Base-by-base conservation (phyloP, 495 filamentous ascomycete genomes). In the Neurospora pannonica region DNA sequence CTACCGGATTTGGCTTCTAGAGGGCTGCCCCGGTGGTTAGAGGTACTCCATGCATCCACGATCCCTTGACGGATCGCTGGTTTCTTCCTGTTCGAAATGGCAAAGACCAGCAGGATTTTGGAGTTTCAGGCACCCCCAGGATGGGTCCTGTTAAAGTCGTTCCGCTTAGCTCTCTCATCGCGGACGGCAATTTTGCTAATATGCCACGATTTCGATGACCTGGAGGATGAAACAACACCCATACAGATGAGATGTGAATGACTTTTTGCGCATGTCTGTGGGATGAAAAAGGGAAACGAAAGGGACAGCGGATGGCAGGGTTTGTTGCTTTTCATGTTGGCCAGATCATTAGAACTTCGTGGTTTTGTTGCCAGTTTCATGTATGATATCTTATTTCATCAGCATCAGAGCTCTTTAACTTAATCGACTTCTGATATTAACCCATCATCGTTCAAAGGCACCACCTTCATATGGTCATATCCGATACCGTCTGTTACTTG, bases 1-100 rank as follows among this genome's bases (percentile, higher is more conserved):
- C 90, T 70, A 97, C 94, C 69, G 93, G 93, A 71, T 94, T 75
- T 75, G 84, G 84, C 76, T 87, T 82, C 77, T 87, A 85, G 79
- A 78, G 21, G 76, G 72, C 78, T 75, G 70, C 74, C 48, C 71
- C 74, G 75, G 77, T 79, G 43, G 77, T 76, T 31, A n/a, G n/a
- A n/a, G n/a, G n/a, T n/a, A 69, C 73, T 70, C 71, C 75, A 17
- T 81, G 77, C 74, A 74, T 81, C 40, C 75, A 75, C 54, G 77
- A 81, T 67, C 76, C 78, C 2, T 0, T 31, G 13, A 37, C 40
- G n/a, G 13, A 38, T 39, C 75, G 76, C 38, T 78, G 76, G 77
- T 78, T 71, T 71, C 71, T 76, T 71, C 78, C 79, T 54, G 28
- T 67, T 67, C 3, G 3, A 17, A 17, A 31, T 13, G 13, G 28